A percentile compares a stretch with the other conserved stretches of the same genome.
Evolutionary conservation across 257 asterid species (phyloP).

Genomic region (Salvia rosmarinus): DNA sequence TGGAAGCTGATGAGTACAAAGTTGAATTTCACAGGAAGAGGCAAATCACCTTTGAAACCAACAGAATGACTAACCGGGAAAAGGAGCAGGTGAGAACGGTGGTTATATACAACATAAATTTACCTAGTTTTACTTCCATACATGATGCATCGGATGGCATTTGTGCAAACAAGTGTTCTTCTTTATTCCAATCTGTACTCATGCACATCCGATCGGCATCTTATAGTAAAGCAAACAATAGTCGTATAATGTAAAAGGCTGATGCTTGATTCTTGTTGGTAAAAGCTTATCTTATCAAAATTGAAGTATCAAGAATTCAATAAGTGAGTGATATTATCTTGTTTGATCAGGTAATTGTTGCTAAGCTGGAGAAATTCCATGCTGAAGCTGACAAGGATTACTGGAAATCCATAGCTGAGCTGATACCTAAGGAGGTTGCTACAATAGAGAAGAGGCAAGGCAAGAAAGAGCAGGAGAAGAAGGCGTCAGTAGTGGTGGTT

Average conservation of each 20-base stretch:
- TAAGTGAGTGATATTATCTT: background rate
- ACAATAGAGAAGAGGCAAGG: conserved; percentile 56
- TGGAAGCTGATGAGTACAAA: conserved; percentile 74
- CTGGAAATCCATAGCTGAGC: conserved; percentile 86
- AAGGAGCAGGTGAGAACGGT: conserved; percentile 64
- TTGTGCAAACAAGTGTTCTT: background rate
- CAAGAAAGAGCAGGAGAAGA: conserved; percentile 69
- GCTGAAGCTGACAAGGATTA: conserved; percentile 80
- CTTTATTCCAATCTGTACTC: background rate
- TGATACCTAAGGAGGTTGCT: conserved; percentile 77
- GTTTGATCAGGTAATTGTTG: conserved; percentile 55
- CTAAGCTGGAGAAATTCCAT: conserved; percentile 68
- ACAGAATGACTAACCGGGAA: conserved; percentile 60
- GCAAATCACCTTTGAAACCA: conserved; percentile 51
- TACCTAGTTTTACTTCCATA: too few relatives aligned
- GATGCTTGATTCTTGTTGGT: conserved; percentile 3
- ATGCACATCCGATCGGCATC: background rate
- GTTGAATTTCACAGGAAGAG: conserved; percentile 68
- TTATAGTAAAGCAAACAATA: background rate
- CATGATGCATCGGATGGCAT: too few relatives aligned
- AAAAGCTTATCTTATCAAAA: background rate
- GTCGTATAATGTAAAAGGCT: background rate
- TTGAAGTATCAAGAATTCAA: background rate
- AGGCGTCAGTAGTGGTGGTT: conserved; percentile 52
- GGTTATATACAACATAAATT: background rate